A percentile compares a stretch with the other conserved stretches of the same genome.
Conservation (phyloP, 2,329 filamentous ascomycete species). For the Phialophora tarda region DNA sequence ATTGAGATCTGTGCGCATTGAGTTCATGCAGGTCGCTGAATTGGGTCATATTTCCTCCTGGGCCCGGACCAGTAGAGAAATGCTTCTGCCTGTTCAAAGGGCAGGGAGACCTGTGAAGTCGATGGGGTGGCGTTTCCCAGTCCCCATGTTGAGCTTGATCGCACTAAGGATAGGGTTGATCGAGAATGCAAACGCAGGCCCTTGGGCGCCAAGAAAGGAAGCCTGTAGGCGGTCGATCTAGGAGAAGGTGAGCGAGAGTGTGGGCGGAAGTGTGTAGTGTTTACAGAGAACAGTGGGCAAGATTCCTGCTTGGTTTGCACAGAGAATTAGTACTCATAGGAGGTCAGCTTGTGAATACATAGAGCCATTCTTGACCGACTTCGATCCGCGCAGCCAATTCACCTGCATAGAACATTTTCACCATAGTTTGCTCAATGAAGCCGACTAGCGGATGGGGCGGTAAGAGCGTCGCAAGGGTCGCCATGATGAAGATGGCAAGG, state of each 20-base stretch:
- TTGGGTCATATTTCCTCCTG: neutral
- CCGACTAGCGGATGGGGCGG: no score
- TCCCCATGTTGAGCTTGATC: neutral
- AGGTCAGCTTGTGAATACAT: neutral
- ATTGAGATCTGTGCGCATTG: slow-evolving; percentile 14
- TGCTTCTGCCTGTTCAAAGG: neutral
- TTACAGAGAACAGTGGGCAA: neutral
- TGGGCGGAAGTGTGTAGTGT: no score
- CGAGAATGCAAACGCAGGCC: neutral
- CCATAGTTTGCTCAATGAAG: neutral
- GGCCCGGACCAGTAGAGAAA: neutral
- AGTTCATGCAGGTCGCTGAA: neutral
- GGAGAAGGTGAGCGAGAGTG: neutral
- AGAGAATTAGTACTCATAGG: neutral
- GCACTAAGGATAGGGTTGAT: neutral
- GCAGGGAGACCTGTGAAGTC: neutral
- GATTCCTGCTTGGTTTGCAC: neutral
- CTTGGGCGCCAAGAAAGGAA: neutral
- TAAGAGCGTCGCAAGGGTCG: neutral
- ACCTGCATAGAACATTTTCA: neutral
- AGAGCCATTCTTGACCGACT: neutral
- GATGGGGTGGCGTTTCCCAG: no score
- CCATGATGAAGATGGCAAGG: neutral
- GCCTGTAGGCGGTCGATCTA: neutral
- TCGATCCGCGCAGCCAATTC: neutral